Conservation (phyloP, 2,329 filamentous ascomycete genomes). For the Coniochaeta sp. region DNA sequence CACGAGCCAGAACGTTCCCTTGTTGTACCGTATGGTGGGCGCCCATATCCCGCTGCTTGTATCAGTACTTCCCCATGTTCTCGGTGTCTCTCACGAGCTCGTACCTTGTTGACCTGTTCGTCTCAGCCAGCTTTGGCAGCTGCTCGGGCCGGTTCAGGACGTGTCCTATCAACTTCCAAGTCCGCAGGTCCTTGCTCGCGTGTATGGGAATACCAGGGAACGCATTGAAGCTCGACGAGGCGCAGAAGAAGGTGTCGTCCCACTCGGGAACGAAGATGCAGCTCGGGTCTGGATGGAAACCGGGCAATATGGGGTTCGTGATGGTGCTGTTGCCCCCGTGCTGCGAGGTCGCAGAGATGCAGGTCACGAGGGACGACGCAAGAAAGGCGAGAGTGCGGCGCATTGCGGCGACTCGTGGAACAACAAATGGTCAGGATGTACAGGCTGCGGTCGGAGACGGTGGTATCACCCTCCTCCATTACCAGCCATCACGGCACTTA, state of each 20-base stretch:
- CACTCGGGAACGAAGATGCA: constrained; percentile 29
- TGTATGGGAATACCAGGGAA: constrained; percentile 38
- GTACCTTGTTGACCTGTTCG: constrained; percentile 22
- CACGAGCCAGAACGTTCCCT: constrained; percentile 22
- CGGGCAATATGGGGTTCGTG: constrained; percentile 33
- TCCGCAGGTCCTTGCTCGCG: constrained; percentile 33
- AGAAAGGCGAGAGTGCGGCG: background rate
- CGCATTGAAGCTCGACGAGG: constrained; percentile 33
- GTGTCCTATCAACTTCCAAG: constrained; percentile 32
- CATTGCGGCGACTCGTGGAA: background rate
- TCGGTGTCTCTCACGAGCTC: too few species aligned
- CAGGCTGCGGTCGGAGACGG: too few species aligned
- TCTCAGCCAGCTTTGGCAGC: constrained; percentile 23
- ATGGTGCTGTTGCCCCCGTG: constrained; percentile 17
- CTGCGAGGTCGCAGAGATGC: constrained; percentile 4
- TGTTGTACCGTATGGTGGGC: constrained; percentile 20
- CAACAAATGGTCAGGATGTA: background rate
- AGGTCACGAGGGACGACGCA: constrained; percentile 7
- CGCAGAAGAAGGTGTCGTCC: constrained; percentile 34
- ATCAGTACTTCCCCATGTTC: background rate
- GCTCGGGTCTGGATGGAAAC: constrained; percentile 35
- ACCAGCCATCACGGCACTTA: background rate
- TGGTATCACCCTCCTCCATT: background rate
- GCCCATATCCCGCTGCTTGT: constrained; percentile 24
- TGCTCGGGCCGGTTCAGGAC: constrained; percentile 27